Base-by-base conservation (phyloP, 805 yeast species). In the Ogataea siamensis region DNA sequence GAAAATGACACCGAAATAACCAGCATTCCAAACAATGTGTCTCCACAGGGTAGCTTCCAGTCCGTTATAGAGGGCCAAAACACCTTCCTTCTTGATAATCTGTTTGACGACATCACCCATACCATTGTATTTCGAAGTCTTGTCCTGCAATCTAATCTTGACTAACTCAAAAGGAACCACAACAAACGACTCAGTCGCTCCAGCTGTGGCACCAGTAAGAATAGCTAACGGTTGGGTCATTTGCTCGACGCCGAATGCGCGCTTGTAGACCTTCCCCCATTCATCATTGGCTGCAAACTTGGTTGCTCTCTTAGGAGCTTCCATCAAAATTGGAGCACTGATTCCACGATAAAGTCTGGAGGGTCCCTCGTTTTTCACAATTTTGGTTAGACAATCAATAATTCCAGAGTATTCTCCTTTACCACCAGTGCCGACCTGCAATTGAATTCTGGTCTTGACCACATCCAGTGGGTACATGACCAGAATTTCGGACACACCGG, bases 241-340 rank as follows among this genome's bases (percentile, higher is more conserved):
- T 47, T 74, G 63, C 7, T 71, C 62, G 30, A 84, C 72, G 36
- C 87, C 95, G 60, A 89, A 87, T 14, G 67, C 60, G 20, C 70
- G 70, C 50, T 78, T 77, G 74, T 88, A 91, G 51, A 88, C 63
- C 63, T 83, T 83, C 37, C 95, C 91, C 83, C 95, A 93, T 63
- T 87, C 94, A 61, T 93, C 99, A 61, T 93, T 93, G 46, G 97
- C 96, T 36, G 98, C 97, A 61, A 93, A 93, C 65, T 93, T 93
- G 50, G 96, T 89, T 28, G 99, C 99, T 70, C 99, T 80, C 73
- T 93, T 93, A 49, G 99, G 99, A 10, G 98, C 99, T 65, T 93
- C 99, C 99, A 93, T 93, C 55, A 93, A 71, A 51, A 93, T 87
- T 22, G 99, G 99, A 16, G 99, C 96, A 20, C 85, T 69, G 55